These are phyloP conservation scores for Linderniella brevidens DNA, from an alignment of 257 asterid genomes.

Conservation along the genomic window DNA sequence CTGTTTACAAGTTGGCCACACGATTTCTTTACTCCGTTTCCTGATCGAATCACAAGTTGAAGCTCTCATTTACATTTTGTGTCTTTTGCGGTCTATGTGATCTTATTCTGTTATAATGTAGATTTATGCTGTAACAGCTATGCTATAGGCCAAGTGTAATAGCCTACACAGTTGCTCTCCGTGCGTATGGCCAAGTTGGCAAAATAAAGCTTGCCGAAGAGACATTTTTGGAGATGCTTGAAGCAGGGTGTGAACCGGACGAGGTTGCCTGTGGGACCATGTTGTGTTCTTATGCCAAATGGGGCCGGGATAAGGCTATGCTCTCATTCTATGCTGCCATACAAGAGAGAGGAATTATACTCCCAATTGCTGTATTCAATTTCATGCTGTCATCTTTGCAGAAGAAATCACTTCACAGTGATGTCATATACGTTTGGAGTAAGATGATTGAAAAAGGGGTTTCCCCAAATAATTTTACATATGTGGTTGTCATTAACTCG, in stretches of 20 bases:
- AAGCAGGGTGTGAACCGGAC: conserved; percentile 86
- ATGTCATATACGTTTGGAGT: conserved; percentile 51
- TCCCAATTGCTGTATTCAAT: conserved; percentile 56
- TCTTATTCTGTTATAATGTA: conserved; percentile 54
- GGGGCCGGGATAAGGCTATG: conserved; percentile 89
- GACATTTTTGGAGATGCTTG: conserved; percentile 91
- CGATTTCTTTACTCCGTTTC: too few relatives aligned
- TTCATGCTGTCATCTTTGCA: conserved; percentile 91
- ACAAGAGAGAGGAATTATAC: conserved; percentile 51
- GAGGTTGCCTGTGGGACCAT: conserved; percentile 96
- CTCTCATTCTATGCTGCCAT: conserved; percentile 81
- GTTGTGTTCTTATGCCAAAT: conserved; percentile 81
- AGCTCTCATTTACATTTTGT: conserved; percentile 5
- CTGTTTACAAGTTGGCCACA: too few relatives aligned
- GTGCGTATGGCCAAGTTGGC: conserved; percentile 89
- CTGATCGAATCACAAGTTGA: too few relatives aligned
- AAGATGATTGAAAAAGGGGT: conserved; percentile 48
- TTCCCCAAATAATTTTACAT: conserved; percentile 59
- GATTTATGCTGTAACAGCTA: conserved; percentile 70
- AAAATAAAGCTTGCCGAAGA: conserved; percentile 81
- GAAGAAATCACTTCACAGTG: conserved; percentile 53
- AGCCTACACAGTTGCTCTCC: conserved; percentile 64
- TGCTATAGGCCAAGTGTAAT: conserved; percentile 87
- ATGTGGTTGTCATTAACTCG: conserved; percentile 61
- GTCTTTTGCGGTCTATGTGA: conserved; percentile 10